These are phyloP conservation scores for Lepidium didymum DNA, from an alignment of 345 rosid species.

Conservation along the genomic window DNA sequence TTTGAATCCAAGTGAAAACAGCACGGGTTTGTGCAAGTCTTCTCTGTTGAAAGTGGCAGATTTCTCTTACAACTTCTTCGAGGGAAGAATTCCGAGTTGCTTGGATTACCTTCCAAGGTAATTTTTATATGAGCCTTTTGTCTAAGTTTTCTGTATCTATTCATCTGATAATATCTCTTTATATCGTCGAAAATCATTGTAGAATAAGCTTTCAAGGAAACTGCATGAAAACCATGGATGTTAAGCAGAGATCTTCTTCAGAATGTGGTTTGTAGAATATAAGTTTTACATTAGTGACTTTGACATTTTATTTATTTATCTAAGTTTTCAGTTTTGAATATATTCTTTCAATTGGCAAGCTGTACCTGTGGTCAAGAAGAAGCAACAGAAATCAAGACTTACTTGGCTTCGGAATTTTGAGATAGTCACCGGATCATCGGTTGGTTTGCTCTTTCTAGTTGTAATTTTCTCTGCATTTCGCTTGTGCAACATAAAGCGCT, in stretches of 20 bases:
- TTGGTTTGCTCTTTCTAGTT: conserved; percentile 59
- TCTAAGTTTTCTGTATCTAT: background rate
- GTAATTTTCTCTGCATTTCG: conserved; percentile 47
- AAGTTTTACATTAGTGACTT: background rate
- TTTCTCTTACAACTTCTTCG: conserved; percentile 80
- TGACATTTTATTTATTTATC: background rate
- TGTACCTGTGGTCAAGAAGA: conserved; percentile 33
- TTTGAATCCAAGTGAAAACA: conserved; percentile 33
- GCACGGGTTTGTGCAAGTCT: conserved; percentile 63
- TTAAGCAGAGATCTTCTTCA: conserved; percentile 59
- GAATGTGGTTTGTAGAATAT: conserved; percentile 56
- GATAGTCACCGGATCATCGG: conserved; percentile 67
- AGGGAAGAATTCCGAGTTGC: conserved; percentile 78
- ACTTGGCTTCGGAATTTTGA: conserved; percentile 75
- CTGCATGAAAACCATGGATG: conserved; percentile 55
- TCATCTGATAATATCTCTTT: background rate
- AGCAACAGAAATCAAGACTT: conserved; percentile 48
- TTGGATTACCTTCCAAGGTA: conserved; percentile 75
- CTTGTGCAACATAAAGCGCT: conserved; percentile 57
- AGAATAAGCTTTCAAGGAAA: conserved; percentile 91
- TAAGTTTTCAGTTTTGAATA: background rate
- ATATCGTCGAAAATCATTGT: conserved; percentile 7
- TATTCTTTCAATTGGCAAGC: conserved; percentile 16
- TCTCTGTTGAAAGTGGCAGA: conserved; percentile 62
- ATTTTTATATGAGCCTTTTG: background rate